Base-by-base conservation (phyloP, 225 moss, liverwort and hornwort species). In the Rhytidiadelphus loreus region DNA sequence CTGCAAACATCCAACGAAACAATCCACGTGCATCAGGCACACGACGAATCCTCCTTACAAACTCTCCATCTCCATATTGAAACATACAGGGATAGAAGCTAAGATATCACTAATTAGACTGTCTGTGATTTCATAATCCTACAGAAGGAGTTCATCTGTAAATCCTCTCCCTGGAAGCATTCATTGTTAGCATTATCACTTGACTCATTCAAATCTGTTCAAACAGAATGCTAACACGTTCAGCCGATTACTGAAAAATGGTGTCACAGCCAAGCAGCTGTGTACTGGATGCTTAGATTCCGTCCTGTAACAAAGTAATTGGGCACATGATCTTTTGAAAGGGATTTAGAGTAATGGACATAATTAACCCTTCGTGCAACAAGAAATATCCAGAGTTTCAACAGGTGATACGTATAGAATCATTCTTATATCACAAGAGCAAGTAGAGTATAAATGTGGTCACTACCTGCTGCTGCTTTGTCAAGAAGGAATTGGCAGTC, bases 401-500 rank as follows among this genome's bases (percentile, higher is more conserved):
- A 62, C 52, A 70, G 20, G 48, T 32, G 48, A 79, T 80, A 90
- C 14, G 13, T 16, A 74, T 37, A 28, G 5, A 81, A 81, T 86
- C 52, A 43, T n/a, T 64, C 74, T 58, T 25, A 41, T 14, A 66
- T 58, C 65, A 63, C 75, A 88, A 87, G 66, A 87, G 85, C 77
- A 84, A 52, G 35, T 37, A 33, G 65, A 57, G 58, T 66, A 74
- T 60, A 68, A 74, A 79, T 26, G 75, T 26, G 50, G 81, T 39
- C 64, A 52, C 50, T 81, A 91, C 96, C 93, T 94, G 94, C 95
- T 85, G 94, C 92, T 80, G 96, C 94, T 77, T 95, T 96, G 78
- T 95, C 95, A 44, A 97, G 95, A 84, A 97, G 90, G 88, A 97
- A 97, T 90, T 94, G 93, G 91, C 96, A 97, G 59, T 96, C 91